These are phyloP conservation scores for Dendrocalamus latiflorus DNA, from an alignment of 202 grass and related monocot species.

Conservation along the genomic window DNA sequence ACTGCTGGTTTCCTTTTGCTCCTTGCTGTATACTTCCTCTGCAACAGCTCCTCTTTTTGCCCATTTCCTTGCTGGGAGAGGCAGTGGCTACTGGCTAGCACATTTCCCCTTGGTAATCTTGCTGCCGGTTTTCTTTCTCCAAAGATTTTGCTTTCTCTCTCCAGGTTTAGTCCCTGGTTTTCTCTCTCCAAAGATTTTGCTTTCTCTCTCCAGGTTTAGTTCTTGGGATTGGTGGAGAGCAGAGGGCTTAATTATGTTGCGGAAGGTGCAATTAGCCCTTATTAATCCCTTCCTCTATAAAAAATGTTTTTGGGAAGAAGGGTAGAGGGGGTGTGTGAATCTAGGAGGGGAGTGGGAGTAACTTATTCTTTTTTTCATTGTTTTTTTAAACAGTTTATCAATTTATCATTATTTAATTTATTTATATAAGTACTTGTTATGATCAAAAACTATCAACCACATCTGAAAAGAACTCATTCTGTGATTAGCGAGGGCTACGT, in stretches of 20 bases:
- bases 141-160: neutral
- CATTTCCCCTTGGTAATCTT: neutral
- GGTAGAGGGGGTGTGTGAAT: neutral
- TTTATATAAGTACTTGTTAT: too few relatives aligned
- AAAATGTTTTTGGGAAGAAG: neutral
- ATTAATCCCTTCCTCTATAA: neutral
- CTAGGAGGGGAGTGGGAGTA: neutral
- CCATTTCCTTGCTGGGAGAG: neutral
- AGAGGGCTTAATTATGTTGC: neutral
- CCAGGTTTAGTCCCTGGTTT: neutral
- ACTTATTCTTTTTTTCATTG: too few relatives aligned
- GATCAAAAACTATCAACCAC: too few relatives aligned
- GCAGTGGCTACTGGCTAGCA: neutral
- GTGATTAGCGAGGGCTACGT: rapidly evolving
- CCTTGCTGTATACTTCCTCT: neutral
- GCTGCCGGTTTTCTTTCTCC: neutral
- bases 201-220: neutral
- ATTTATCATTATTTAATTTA: too few relatives aligned
- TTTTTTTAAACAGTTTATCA: too few relatives aligned
- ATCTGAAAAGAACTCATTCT: too few relatives aligned
- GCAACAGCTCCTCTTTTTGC: too few relatives aligned
- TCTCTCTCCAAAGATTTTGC: neutral
- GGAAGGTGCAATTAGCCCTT: neutral
- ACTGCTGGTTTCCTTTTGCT: neutral
- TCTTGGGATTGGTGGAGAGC: conserved; percentile 18